Evolutionary conservation across 2,329 filamentous ascomycete genomes (phyloP), one percentile per base, ranked within the genome.

Genomic region (Pseudogymnoascus sp.): DNA sequence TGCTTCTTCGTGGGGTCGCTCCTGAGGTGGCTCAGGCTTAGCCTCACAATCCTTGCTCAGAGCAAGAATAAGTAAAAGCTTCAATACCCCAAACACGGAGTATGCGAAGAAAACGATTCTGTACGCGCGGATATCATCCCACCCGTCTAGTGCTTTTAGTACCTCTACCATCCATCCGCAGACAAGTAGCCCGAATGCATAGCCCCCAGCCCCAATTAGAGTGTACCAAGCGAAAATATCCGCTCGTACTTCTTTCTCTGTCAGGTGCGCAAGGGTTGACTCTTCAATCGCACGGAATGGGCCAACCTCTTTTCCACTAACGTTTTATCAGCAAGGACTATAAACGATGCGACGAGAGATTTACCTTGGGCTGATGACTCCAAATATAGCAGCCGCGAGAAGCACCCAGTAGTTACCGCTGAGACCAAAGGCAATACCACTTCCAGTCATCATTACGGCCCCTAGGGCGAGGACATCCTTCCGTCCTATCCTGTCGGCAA

Each of bases 171-270:
- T 70, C 83, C 84, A 88, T 2, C 88, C 88, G 62, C 82, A 81
- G 0, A 77, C 74, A 49, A 86, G 74, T 64, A 84, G 80, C 1
- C 88, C 87, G 14, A 82, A 76, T 0, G 88, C 86, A 0, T 82
- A 79, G 0, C 87, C 87, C 0, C 83, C 80, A 0, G 79, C 81
- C 2, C 87, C 87, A 1, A 79, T 72, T 5, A 87, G 75, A 5
- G 77, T 81, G 68, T 87, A 87, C 84, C 84, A 87, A 3, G 84
- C 84, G 65, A 83, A 87, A 28, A 87, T 76, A 68, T 87, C 83
- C 63, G 79, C 77, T 49, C 84, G 73, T 2, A 76, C 74, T 1
- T 74, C 72, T 3, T 77, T 67, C 0, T 73, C 70, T 0, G 81
- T 84, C 3, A 87, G 75, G 43, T 86, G 83, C 3, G 84, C 83